Conservation (phyloP, 176 grass and related monocot species). For the Lolium rigidum region DNA sequence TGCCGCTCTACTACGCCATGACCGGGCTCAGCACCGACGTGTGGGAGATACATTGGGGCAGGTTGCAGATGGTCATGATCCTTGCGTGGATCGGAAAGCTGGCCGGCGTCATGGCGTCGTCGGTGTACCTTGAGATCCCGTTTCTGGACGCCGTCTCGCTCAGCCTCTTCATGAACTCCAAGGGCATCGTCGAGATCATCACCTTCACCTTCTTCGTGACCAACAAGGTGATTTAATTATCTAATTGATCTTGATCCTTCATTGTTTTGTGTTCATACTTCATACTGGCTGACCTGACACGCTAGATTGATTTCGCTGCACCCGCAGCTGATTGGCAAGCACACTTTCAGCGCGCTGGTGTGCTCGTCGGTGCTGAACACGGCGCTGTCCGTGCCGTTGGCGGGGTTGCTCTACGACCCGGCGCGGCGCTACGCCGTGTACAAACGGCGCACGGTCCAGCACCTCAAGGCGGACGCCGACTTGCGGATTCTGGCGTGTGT, state of each 20-base stretch:
- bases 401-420: constrained; percentile 70
- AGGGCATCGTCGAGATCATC: constrained; percentile 83
- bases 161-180: constrained; percentile 82
- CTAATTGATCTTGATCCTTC: not conserved
- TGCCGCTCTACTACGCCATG: constrained; percentile 70
- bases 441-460: constrained; percentile 83
- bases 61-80: constrained; percentile 58
- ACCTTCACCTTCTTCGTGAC: constrained; percentile 67
- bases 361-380: constrained; percentile 55
- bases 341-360: constrained; percentile 57
- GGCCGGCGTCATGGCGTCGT: constrained; percentile 63
- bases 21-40: constrained; percentile 67
- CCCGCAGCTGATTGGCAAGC: constrained; percentile 51
- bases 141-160: constrained; percentile 64
- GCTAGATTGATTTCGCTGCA: not conserved
- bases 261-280: not conserved
- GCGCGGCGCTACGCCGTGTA: constrained; percentile 73
- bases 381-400: constrained; percentile 57
- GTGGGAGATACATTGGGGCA: constrained; percentile 42
- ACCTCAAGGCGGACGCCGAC: constrained; percentile 66
- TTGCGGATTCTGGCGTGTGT: constrained; percentile 78
- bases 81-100: constrained; percentile 61
- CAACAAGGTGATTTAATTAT: constrained; percentile 53
- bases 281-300: not conserved
- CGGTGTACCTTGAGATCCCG: constrained; percentile 66